These are phyloP conservation scores for Candida vartiovaarae DNA, from an alignment of 805 yeast species.

Conservation along the genomic window DNA sequence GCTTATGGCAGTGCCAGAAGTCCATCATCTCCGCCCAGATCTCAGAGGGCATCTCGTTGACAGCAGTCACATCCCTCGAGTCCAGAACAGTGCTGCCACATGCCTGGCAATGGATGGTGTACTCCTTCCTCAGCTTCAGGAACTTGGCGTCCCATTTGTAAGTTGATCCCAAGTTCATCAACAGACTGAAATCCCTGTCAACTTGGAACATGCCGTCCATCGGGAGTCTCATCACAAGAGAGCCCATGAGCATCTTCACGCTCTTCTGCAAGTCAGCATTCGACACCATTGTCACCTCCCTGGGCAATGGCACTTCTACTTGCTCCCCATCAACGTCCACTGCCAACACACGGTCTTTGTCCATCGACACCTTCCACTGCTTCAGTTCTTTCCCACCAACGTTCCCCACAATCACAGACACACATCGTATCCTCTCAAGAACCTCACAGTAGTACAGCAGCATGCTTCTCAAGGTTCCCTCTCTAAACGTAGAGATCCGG, in stretches of 20 bases:
- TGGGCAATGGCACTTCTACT: not conserved
- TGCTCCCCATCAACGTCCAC: not conserved
- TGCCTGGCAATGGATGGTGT: slow-evolving; percentile 17
- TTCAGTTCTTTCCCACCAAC: not conserved
- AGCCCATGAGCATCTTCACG: slow-evolving; percentile 1
- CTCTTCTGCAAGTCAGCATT: slow-evolving; percentile 3
- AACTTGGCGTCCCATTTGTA: slow-evolving; percentile 40
- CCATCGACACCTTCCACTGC: not conserved
- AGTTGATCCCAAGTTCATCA: slow-evolving; percentile 16
- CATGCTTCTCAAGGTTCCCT: no score
- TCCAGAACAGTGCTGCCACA: slow-evolving; percentile 28
- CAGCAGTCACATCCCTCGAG: slow-evolving; percentile 25
- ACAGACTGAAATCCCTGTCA: slow-evolving; percentile 16
- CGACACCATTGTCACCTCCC: not conserved
- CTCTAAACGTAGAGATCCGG: no score
- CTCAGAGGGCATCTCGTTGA: slow-evolving; percentile 80
- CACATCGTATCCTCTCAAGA: slow-evolving; percentile 11
- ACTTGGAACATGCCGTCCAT: not conserved
- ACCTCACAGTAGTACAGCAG: slow-evolving; percentile 9
- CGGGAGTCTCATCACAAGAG: slow-evolving; percentile 12
- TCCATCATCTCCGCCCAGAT: slow-evolving; percentile 95
- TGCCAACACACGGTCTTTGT: not conserved
- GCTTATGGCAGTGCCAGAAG: slow-evolving; percentile 95
- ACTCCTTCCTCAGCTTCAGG: slow-evolving; percentile 15
- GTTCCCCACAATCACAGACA: slow-evolving; percentile 9